Conservation (phyloP, 2,329 filamentous ascomycete species). For the Emericellopsis atlantica region DNA sequence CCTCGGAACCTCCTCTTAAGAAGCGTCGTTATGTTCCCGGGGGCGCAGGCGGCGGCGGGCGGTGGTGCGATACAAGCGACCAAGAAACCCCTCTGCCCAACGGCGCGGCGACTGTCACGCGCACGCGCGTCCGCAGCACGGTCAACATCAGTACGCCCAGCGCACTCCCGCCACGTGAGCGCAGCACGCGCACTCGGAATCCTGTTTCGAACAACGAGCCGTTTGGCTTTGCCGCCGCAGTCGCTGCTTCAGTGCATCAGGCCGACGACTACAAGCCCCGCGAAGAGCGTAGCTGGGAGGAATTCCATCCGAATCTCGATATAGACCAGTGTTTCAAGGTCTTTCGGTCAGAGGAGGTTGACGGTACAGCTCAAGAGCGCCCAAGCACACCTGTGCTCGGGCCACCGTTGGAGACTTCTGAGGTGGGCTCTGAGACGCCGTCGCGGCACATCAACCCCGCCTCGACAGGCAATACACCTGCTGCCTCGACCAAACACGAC, state of each 20-base stretch:
- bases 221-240: constrained; percentile 79
- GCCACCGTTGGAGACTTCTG: constrained; percentile 11
- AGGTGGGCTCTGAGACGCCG: constrained; percentile 31
- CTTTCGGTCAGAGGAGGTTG: constrained; percentile 73
- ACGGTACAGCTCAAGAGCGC: constrained; percentile 41
- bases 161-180: constrained; percentile 41
- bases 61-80: constrained; percentile 66
- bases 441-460: constrained; percentile 29
- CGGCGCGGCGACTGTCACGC: constrained; percentile 30
- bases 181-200: constrained; percentile 39
- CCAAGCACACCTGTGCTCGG: constrained; percentile 20
- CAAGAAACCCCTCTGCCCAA: constrained; percentile 38
- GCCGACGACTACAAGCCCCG: constrained; percentile 94
- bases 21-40: constrained; percentile 72
- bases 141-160: constrained; percentile 20
- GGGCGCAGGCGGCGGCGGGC: constrained; percentile 72
- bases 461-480: constrained; percentile 28
- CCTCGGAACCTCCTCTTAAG: constrained; percentile 54
- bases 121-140: constrained; percentile 26
- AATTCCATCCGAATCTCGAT: constrained; percentile 92
- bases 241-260: constrained; percentile 77
- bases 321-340: constrained; percentile 71
- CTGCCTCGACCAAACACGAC: constrained; percentile 17
- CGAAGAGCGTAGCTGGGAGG: constrained; percentile 94
- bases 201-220: constrained; percentile 46